Conservation (phyloP, 768 basidiomycete species). For the Porpolomopsis calyptriformis region DNA sequence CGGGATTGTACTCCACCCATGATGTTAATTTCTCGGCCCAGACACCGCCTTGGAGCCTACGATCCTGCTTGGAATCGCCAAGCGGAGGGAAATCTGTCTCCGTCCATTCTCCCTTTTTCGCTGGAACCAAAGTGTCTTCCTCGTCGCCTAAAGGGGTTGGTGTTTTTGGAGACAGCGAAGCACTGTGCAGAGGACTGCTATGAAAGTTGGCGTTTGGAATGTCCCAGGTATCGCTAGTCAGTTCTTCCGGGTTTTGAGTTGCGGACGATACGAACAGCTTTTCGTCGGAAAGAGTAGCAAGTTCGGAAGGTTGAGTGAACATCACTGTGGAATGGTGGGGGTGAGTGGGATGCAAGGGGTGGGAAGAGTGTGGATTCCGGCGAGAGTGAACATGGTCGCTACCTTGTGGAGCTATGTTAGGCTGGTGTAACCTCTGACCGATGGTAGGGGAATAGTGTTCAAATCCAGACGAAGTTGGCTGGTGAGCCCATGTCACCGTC, state of each 20-base stretch:
- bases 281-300: neutral
- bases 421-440: conserved; percentile 4
- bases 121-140: neutral
- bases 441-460: conserved; percentile 11
- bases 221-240: neutral
- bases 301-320: too few species aligned
- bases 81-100: conserved; percentile 30
- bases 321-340: too few species aligned
- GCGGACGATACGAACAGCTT: neutral
- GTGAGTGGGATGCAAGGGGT: too few species aligned
- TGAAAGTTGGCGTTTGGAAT: neutral
- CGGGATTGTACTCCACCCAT: conserved; percentile 9
- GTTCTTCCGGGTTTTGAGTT: neutral
- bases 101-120: conserved; percentile 18
- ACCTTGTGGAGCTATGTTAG: conserved; percentile 12
- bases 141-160: neutral
- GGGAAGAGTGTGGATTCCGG: too few species aligned
- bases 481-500: conserved; percentile 74
- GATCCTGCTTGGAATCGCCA: conserved; percentile 17
- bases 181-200: neutral
- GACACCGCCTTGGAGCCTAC: conserved; percentile 16
- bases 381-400: too few species aligned
- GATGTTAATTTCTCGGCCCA: conserved; percentile 17
- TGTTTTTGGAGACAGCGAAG: neutral
- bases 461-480: conserved; percentile 24